Evolutionary conservation across 1,284 basidiomycete genomes (phyloP).

Genomic region (Trametes polyzona): DNA sequence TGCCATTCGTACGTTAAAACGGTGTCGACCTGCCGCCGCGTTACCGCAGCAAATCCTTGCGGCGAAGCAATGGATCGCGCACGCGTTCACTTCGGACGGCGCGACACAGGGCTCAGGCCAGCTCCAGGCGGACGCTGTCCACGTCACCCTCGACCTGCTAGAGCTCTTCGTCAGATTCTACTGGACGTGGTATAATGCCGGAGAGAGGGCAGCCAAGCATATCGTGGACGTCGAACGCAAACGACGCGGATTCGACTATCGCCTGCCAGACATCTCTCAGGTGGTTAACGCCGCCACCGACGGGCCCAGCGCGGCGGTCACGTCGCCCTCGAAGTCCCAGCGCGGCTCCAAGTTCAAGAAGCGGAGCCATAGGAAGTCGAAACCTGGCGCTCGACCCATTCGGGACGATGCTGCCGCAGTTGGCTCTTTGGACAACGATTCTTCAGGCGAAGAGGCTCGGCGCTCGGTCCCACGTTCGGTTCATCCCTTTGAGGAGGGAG

Average conservation of each 20-base stretch:
- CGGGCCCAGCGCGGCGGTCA: too few relatives aligned
- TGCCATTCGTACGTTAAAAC: background rate
- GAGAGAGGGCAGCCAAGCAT: slow-evolving; percentile 1
- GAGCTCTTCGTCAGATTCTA: slow-evolving; percentile 34
- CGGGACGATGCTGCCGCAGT: too few relatives aligned
- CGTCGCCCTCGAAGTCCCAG: too few relatives aligned
- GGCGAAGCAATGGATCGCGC: slow-evolving; percentile 27
- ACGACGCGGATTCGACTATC: slow-evolving; percentile 8
- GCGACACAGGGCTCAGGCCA: background rate
- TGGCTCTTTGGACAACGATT: too few relatives aligned
- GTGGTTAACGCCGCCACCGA: background rate
- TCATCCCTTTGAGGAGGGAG: too few relatives aligned
- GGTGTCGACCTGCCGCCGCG: background rate
- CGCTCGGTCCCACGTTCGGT: too few relatives aligned
- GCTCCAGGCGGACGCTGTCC: background rate
- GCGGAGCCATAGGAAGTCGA: too few relatives aligned
- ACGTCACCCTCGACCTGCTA: background rate
- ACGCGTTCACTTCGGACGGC: slow-evolving; percentile 23
- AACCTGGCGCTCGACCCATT: too few relatives aligned
- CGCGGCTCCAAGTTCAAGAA: too few relatives aligned
- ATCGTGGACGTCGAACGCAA: slow-evolving; percentile 13
- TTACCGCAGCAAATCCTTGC: slow-evolving; percentile 19
- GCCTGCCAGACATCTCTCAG: background rate
- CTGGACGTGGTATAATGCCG: slow-evolving; percentile 26
- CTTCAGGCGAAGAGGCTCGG: too few relatives aligned